Base-by-base conservation (phyloP, 345 rosid genomes). In the Ceriops zippeliana region DNA sequence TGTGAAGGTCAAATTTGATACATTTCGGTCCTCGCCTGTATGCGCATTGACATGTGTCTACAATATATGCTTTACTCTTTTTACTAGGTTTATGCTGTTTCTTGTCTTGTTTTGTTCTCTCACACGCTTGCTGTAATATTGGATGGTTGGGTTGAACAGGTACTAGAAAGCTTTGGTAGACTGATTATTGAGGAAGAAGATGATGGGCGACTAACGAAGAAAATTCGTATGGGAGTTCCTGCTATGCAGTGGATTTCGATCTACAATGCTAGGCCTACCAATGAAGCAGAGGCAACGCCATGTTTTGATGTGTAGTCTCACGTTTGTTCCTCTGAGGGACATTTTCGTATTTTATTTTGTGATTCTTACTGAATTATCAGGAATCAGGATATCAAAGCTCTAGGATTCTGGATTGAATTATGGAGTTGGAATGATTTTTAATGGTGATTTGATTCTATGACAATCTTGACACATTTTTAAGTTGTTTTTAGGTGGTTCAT, bases 211-310 rank as follows among this genome's bases (percentile, higher is more conserved):
- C 76, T 76, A 6, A 58, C 54, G 66, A 76, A 76, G 66, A 76
- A 76, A 62, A 73, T 76, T 20, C 80, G 76, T 24, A n/a, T 76
- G 4, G 80, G 80, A 58, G 80, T 76, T 28, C 80, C 80, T 52
- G 80, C 80, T 61, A 72, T 73, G 0, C 80, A 76, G 31, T 76
- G 80, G 80, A 72, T 76, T 57, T 76, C 80, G 0, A 37, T 76
- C 63, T 76, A 76, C 69, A 76, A 76, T 63, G 80, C 80, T 49
- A 76, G 75, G 61, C 67, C 67, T 37, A 60, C 80, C 80, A 51
- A 76, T 76, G 80, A 76, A 76, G 63, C 80, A 76, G 63, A 72
- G 80, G 80, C 72, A 34, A 8, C 21, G 6, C 38, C 11, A 10
- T 68, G 54, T 46, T 63, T n/a, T 24, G 49, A 22, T 35, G 22